A percentile compares a stretch with the other conserved stretches of the same genome.
Conservation (phyloP, 2,329 filamentous ascomycete genomes). For the Ophiostoma montium region DNA sequence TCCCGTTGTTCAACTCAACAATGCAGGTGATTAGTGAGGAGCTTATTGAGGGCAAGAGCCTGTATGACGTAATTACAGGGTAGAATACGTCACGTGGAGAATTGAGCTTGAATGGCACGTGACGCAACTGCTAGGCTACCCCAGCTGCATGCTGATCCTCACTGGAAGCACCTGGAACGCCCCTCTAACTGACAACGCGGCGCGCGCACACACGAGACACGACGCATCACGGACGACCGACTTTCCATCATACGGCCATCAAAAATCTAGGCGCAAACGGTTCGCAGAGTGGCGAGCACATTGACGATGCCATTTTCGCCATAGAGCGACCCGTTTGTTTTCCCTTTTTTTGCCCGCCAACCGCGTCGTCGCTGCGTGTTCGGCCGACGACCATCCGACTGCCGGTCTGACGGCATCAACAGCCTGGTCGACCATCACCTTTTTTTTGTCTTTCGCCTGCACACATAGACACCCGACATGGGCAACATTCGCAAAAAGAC, state of each 20-base stretch:
- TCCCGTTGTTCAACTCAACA: too few species aligned
- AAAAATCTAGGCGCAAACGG: background rate
- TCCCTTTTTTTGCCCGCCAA: background rate
- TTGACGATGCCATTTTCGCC: background rate
- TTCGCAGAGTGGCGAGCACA: background rate
- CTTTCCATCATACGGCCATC: background rate
- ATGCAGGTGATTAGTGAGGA: too few species aligned
- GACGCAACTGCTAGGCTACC: background rate
- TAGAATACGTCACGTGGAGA: background rate
- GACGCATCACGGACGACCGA: background rate
- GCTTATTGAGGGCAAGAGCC: too few species aligned
- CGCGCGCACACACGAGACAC: background rate
- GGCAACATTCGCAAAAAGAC: conserved; percentile 95
- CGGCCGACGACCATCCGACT: too few species aligned
- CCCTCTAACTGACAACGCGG: background rate
- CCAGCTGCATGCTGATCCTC: background rate
- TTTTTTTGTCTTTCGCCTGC: background rate
- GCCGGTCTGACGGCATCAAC: too few species aligned
- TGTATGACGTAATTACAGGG: too few species aligned
- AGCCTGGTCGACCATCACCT: too few species aligned
- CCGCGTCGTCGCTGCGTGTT: background rate
- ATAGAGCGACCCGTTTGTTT: background rate
- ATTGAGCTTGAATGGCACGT: background rate
- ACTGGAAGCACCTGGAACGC: background rate
- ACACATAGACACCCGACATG: conserved; percentile 35